Base-by-base conservation (phyloP, 164 flowering plant genomes). In the Echeveria elegans region DNA sequence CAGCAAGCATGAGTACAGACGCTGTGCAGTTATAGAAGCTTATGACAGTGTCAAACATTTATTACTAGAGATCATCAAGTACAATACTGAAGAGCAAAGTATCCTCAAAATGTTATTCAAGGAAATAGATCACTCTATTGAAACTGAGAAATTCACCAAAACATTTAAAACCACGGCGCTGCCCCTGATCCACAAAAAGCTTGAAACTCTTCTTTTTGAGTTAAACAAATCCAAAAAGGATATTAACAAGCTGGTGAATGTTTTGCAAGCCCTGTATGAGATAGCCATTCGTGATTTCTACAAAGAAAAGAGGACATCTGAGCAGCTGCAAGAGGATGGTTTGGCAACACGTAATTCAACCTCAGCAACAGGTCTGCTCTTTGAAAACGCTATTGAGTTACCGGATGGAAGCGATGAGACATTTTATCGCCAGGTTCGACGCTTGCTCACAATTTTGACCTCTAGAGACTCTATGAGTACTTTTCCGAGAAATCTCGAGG, bases 211-310 rank as follows among this genome's bases (percentile, higher is more conserved):
- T 58, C 77, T 80, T 52, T 75, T 68, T 30, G 66, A 76, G n/a
- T 50, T 84, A 68, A 77, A 63, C 58, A 75, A 81, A 70, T 79
- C 85, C 7, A 77, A 78, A 66, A 75, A 69, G 63, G 86, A 86
- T 71, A 23, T 36, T 47, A 72, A 64, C 66, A 76, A 82, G 75
- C 75, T 82, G 69, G 86, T 86, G 71, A 80, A 81, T 71, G 66
- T 74, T 32, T 71, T 86, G n/a, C 90, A 86, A 74, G 85, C 86
- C 40, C 76, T 86, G n/a, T 86, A 86, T 74, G 88, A 86, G 81
- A 73, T 75, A 72, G 83, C 60, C 19, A 70, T 75, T 50, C 74
- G 90, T 32, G 86, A 86, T 66, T 82, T 86, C 61, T 75, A 73
- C 63, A 80, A 64, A 65, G 84, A 80, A 31, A 74, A 73, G 56